These are phyloP conservation scores for Ailanthus altissimus DNA, from an alignment of 345 rosid species.

Conservation along the genomic window DNA sequence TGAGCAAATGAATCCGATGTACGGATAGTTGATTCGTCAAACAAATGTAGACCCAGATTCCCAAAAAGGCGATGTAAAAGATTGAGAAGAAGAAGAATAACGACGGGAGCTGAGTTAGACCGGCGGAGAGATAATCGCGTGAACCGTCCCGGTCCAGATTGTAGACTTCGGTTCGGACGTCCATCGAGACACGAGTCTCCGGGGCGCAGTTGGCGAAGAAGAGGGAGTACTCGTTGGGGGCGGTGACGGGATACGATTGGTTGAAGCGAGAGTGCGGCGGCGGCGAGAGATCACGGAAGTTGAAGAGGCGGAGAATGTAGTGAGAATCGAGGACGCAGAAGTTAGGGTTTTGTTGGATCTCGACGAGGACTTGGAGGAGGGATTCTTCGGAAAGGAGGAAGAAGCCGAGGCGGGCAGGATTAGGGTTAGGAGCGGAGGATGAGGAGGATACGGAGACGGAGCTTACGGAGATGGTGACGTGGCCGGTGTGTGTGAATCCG, in stretches of 20 bases:
- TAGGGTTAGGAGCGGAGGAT: constrained; percentile 44
- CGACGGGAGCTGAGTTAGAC: constrained; percentile 72
- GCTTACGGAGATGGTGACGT: constrained; percentile 60
- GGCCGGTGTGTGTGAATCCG: constrained; percentile 89
- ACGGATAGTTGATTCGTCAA: constrained; percentile 48
- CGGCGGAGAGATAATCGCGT: constrained; percentile 74
- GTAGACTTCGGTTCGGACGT: constrained; percentile 70
- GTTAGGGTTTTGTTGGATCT: constrained; percentile 72
- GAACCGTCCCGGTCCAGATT: constrained; percentile 63
- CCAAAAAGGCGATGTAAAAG: constrained; percentile 57
- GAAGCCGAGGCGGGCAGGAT: constrained; percentile 79
- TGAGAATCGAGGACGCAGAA: constrained; percentile 90
- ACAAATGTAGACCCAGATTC: constrained; percentile 65
- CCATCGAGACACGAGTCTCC: constrained; percentile 78
- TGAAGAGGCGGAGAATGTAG: constrained; percentile 58
- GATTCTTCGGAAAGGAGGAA: constrained; percentile 93
- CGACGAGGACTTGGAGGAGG: constrained; percentile 74
- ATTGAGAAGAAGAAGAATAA: constrained; percentile 59
- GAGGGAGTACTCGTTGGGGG: constrained; percentile 87
- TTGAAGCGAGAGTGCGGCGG: constrained; percentile 67
- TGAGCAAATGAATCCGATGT: constrained; percentile 84
- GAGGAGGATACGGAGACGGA: constrained; percentile 66
- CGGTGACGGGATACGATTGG: constrained; percentile 56
- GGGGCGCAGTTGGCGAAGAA: constrained; percentile 90
- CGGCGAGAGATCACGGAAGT: constrained; percentile 79